These are phyloP conservation scores for Sphaerostilbella broomeana DNA, from an alignment of 2,329 filamentous ascomycete species.

Conservation along the genomic window DNA sequence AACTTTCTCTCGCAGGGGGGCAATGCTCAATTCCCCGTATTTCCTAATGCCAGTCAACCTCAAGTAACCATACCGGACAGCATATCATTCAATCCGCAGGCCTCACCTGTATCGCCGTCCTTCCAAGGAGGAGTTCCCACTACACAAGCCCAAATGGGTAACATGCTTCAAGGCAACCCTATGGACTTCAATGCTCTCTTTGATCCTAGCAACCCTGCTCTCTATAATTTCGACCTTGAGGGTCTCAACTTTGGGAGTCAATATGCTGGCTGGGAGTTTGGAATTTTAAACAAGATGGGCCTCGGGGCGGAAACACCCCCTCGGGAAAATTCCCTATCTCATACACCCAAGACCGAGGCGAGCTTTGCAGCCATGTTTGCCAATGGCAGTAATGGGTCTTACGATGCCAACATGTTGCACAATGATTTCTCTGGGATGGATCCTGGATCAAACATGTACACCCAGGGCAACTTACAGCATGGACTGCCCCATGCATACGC, in stretches of 20 bases:
- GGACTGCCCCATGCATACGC: slow-evolving; percentile 60
- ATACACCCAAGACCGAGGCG: slow-evolving; percentile 31
- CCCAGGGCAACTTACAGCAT: slow-evolving; percentile 54
- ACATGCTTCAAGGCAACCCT: slow-evolving; percentile 44
- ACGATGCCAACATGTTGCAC: slow-evolving; percentile 39
- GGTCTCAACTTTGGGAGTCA: slow-evolving; percentile 86
- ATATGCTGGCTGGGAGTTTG: slow-evolving; percentile 91
- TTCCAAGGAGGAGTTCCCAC: slow-evolving; percentile 54
- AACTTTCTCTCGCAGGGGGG: slow-evolving; percentile 44
- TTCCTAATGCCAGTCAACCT: slow-evolving; percentile 37
- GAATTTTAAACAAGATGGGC: slow-evolving; percentile 93
- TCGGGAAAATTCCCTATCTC: slow-evolving; percentile 52
- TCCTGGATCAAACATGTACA: slow-evolving; percentile 42
- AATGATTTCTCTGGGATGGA: slow-evolving; percentile 50
- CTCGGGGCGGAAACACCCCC: slow-evolving; percentile 65
- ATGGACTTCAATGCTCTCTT: slow-evolving; percentile 61
- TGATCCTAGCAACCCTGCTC: slow-evolving; percentile 81
- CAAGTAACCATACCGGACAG: slow-evolving; percentile 42
- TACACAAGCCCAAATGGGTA: slow-evolving; percentile 39
- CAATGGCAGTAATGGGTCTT: slow-evolving; percentile 46
- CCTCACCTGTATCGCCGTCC: slow-evolving; percentile 67
- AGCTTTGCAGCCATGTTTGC: slow-evolving; percentile 43
- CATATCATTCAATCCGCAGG: slow-evolving; percentile 55
- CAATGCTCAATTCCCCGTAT: slow-evolving; percentile 45
- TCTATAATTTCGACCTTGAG: slow-evolving; percentile 94